These are phyloP conservation scores for Salvia splendens DNA, from an alignment of 257 asterid genomes.

Conservation along the genomic window DNA sequence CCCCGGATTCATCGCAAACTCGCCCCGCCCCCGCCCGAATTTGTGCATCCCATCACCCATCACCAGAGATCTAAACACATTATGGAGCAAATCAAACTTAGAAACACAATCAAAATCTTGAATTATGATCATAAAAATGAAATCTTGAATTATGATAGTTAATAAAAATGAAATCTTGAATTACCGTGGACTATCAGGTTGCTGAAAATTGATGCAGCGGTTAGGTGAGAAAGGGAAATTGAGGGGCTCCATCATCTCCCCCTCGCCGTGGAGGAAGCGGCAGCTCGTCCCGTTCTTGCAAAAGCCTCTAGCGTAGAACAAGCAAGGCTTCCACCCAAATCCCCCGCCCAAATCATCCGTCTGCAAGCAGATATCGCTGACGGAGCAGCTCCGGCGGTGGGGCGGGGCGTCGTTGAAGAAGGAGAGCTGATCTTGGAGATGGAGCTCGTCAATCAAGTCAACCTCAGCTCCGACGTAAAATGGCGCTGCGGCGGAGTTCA, in stretches of 20 bases:
- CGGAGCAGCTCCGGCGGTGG: conserved; percentile 72
- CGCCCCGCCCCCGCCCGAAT: conserved; percentile 44
- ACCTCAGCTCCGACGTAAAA: conserved; percentile 45
- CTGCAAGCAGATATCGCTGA: conserved; percentile 53
- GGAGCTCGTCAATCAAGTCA: conserved; percentile 69
- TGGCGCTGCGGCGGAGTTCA: conserved; percentile 60
- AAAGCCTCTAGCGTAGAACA: conserved; percentile 72
- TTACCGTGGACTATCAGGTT: conserved; percentile 48
- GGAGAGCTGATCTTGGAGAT: conserved; percentile 71
- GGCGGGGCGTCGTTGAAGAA: conserved; percentile 60
- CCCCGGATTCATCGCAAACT: conserved; percentile 56
- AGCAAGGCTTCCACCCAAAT: conserved; percentile 69
- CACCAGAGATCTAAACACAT: conserved; percentile 42
- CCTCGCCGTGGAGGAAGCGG: conserved; percentile 62
- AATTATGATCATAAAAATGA: not conserved
- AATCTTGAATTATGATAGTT: not conserved
- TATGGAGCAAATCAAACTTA: too few species aligned
- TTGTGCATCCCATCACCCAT: conserved; percentile 51
- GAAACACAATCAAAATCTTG: not conserved
- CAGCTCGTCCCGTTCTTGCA: conserved; percentile 69
- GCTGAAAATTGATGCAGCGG: conserved; percentile 56
- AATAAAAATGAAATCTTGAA: conserved; percentile 30
- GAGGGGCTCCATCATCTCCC: conserved; percentile 55
- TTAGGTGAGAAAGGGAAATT: conserved; percentile 53
- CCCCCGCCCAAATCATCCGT: conserved; percentile 50